Percentiles rank a stretch among this genome's conserved stretches.
phyloP scores from a whole-genome alignment of 352 stramenopile species.

The Pelagophyceae sp. region DNA sequence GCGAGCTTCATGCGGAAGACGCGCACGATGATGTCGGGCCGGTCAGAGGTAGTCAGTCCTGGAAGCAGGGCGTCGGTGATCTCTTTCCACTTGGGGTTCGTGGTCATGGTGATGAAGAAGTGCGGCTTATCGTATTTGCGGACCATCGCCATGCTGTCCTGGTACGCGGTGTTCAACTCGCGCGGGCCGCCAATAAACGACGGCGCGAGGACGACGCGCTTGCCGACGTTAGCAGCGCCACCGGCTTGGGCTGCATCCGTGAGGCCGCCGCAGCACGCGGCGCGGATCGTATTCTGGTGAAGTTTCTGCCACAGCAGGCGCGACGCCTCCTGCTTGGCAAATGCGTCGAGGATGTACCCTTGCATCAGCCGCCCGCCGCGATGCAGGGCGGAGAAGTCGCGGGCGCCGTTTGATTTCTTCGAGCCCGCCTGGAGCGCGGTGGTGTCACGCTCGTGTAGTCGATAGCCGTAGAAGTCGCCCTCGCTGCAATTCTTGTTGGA shows the following conservation, averaged over 20 bases:
- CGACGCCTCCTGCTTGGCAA: constrained; percentile 26
- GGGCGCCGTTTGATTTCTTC: neutral
- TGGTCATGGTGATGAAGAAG: constrained; percentile 51
- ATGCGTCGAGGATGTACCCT: constrained; percentile 28
- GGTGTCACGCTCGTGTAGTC: neutral
- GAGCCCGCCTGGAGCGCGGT: neutral
- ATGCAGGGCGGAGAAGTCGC: constrained; percentile 7
- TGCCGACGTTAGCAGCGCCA: constrained; percentile 4
- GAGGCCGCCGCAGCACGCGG: constrained; percentile 21
- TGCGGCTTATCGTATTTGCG: constrained; percentile 36
- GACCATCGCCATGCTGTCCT: constrained; percentile 44
- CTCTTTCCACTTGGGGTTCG: constrained; percentile 45
- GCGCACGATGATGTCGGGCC: constrained; percentile 37
- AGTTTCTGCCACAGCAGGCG: constrained; percentile 21
- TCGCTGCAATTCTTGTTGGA: no score
- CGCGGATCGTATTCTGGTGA: constrained; percentile 23
- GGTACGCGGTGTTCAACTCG: constrained; percentile 26
- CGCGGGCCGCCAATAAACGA: constrained; percentile 26
- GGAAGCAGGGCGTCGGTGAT: constrained; percentile 32
- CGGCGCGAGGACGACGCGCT: constrained; percentile 6
- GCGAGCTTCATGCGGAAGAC: constrained; percentile 40
- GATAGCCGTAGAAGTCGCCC: no score
- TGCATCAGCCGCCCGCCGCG: constrained; percentile 23
- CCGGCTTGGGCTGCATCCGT: constrained; percentile 16
- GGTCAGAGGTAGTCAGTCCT: constrained; percentile 23